Conservation (phyloP, 306 rosid genomes). For the Dicorynia guianensis region DNA sequence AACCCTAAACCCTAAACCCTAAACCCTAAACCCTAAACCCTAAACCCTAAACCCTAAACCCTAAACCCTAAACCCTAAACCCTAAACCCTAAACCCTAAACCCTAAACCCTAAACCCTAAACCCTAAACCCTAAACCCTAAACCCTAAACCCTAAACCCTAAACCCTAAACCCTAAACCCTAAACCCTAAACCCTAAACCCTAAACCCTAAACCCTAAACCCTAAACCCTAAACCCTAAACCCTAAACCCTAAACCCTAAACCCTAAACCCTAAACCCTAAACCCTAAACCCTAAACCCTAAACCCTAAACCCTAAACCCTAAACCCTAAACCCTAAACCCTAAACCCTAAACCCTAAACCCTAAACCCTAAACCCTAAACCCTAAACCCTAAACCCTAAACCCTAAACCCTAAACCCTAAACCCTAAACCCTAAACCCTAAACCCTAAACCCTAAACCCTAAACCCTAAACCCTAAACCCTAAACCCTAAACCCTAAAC, state of each 20-base stretch:
- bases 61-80: no score
- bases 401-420: not conserved
- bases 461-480: not conserved
- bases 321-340: not conserved
- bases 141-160: constrained; percentile 4
- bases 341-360: not conserved
- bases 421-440: not conserved
- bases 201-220: not conserved
- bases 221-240: constrained; percentile 4
- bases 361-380: not conserved
- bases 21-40: constrained; percentile 18
- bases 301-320: not conserved
- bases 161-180: not conserved
- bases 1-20: constrained; percentile 17
- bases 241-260: not conserved
- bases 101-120: constrained; percentile 1
- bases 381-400: not conserved
- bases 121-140: not conserved
- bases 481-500: constrained; percentile 9
- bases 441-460: not conserved
- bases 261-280: not conserved
- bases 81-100: not conserved
- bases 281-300: not conserved
- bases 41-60: not conserved
- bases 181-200: not conserved